Percentiles rank a stretch among this genome's conserved stretches.
Conservation (phyloP, 2,329 filamentous ascomycete species). For the Penicillium sp. region DNA sequence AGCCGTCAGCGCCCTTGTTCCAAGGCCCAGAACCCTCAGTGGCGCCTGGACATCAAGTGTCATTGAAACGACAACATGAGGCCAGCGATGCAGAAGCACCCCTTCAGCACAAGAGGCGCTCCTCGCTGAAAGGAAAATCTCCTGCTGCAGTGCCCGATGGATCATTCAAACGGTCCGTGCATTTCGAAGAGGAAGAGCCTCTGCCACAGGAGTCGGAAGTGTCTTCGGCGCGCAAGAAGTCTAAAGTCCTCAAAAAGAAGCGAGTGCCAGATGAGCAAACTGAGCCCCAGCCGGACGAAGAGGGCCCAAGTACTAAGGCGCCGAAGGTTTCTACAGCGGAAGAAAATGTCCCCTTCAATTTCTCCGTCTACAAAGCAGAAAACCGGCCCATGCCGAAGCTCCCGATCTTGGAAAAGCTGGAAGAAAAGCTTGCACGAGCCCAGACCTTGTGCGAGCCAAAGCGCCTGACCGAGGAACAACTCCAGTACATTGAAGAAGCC, state of each 20-base stretch:
- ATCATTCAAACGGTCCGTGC: slow-evolving; percentile 1
- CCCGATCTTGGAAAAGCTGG: slow-evolving; percentile 33
- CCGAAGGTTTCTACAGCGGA: slow-evolving; percentile 25
- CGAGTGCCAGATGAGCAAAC: slow-evolving; percentile 24
- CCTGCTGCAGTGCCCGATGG: not conserved
- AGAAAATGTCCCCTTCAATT: slow-evolving; percentile 16
- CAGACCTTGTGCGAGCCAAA: slow-evolving; percentile 28
- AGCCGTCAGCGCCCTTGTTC: slow-evolving; percentile 10
- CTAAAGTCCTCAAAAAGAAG: slow-evolving; percentile 21
- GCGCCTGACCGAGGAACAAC: slow-evolving; percentile 17
- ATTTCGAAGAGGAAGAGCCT: not conserved
- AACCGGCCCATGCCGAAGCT: slow-evolving; percentile 30
- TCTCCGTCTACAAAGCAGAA: slow-evolving; percentile 5
- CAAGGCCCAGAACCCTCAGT: not conserved
- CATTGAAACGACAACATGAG: not conserved
- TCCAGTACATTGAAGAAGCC: slow-evolving; percentile 12
- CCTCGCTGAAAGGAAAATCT: slow-evolving; percentile 1
- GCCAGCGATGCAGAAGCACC: not conserved
- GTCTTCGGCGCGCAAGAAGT: not conserved
- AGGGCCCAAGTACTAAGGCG: slow-evolving; percentile 21
- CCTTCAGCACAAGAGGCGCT: slow-evolving; percentile 1
- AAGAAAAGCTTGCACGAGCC: slow-evolving; percentile 16
- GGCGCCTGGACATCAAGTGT: not conserved
- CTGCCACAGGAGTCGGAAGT: not conserved
- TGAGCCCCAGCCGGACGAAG: slow-evolving; percentile 11